A percentile compares a stretch with the other conserved stretches of the same genome.
Conservation (phyloP, 192 early-diverging fungal genomes). For the Linnemannia hyalina region DNA sequence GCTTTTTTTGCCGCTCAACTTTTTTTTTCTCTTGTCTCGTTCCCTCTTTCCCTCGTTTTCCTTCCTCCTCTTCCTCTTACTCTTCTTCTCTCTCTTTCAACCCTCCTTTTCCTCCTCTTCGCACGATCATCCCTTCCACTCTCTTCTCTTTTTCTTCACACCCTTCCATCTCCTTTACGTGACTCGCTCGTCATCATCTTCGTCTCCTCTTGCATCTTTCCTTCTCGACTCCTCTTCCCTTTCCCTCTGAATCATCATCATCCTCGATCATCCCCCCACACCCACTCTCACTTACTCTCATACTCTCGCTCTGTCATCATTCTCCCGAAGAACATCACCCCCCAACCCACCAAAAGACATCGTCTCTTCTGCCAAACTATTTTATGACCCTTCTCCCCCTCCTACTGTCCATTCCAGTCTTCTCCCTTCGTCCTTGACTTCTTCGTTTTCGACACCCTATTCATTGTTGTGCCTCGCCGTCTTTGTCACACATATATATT, state of each 20-base stretch:
- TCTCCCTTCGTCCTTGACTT: neutral
- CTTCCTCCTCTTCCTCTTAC: neutral
- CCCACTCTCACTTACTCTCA: neutral
- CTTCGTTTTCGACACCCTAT: neutral
- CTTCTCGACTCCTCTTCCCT: neutral
- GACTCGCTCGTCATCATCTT: conserved; percentile 4
- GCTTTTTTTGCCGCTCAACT: neutral
- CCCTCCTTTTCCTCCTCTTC: neutral
- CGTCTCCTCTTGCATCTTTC: neutral
- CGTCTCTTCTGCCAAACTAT: neutral
- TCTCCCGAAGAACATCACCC: neutral
- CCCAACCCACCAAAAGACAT: neutral
- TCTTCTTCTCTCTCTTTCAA: conserved; percentile 1
- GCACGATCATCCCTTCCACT: neutral
- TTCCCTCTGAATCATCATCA: neutral
- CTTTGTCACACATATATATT: neutral
- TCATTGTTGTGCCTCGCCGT: neutral
- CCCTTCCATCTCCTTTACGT: neutral
- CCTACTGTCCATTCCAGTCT: neutral
- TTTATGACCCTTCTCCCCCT: neutral
- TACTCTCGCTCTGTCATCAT: neutral
- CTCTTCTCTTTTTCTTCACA: neutral
- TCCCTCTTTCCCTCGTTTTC: neutral
- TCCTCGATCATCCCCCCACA: neutral
- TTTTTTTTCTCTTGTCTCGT: neutral